phyloP scores from a whole-genome alignment of 1,139 yeast species.

The Arxiozyma bovina region DNA sequence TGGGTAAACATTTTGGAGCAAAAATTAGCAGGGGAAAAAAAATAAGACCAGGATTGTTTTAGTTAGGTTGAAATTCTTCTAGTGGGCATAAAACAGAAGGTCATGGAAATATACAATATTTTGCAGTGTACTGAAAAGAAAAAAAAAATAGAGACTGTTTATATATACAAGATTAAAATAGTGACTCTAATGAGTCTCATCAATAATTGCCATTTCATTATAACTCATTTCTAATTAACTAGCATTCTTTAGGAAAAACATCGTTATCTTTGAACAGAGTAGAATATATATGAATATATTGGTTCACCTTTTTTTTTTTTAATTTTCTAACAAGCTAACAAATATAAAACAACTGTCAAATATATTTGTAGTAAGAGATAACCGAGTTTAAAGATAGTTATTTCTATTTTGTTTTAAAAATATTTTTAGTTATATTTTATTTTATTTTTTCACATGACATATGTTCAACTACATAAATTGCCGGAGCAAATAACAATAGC shows the following conservation, averaged over 20 bases:
- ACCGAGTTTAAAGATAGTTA: not conserved
- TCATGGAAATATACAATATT: not conserved
- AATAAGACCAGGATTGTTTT: not conserved
- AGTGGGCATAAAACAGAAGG: not conserved
- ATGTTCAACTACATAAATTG: constrained; percentile 11
- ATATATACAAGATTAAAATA: no score
- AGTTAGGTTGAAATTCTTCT: not conserved
- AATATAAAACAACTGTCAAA: not conserved
- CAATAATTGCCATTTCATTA: not conserved
- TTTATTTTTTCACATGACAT: constrained; percentile 7
- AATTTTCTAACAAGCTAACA: not conserved
- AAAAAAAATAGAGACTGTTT: no score
- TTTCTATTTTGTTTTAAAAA: not conserved
- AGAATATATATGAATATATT: no score
- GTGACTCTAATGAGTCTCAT: not conserved
- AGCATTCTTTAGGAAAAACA: not conserved
- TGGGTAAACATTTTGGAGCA: not conserved
- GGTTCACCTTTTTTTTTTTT: no score
- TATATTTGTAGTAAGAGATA: not conserved
- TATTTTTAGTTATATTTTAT: not conserved
- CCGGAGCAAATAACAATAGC: constrained; percentile 37
- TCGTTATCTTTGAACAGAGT: not conserved
- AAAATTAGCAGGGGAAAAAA: not conserved
- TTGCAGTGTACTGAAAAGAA: not conserved
- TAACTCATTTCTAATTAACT: no score